Percentiles rank a stretch among this genome's conserved stretches.
phyloP scores from a whole-genome alignment of 371 early-diverging fungal genomes.

The Dinochytrium kinnereticum region DNA sequence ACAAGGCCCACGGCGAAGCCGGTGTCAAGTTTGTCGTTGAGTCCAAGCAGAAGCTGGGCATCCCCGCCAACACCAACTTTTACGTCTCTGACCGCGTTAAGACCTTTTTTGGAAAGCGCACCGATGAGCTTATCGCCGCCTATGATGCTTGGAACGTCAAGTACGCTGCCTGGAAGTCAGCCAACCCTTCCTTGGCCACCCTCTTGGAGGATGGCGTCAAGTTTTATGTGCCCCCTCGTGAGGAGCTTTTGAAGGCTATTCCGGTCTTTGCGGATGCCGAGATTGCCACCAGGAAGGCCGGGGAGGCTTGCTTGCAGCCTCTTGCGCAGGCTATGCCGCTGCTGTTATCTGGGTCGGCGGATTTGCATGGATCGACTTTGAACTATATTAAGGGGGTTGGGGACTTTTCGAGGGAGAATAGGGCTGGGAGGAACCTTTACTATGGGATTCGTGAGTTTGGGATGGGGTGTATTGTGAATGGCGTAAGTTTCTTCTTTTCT shows the following conservation, averaged over 20 bases:
- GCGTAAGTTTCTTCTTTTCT: constrained; percentile 59
- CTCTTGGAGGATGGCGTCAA: constrained; percentile 29
- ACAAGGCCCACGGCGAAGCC: constrained; percentile 79
- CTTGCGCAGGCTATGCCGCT: constrained; percentile 81
- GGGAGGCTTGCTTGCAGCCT: constrained; percentile 82
- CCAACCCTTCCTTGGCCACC: constrained; percentile 24
- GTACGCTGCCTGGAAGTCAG: constrained; percentile 34
- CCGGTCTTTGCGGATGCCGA: constrained; percentile 28
- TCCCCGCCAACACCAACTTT: constrained; percentile 79
- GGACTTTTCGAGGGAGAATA: constrained; percentile 69
- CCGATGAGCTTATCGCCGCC: constrained; percentile 4
- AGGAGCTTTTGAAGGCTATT: constrained; percentile 17
- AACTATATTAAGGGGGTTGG: constrained; percentile 93
- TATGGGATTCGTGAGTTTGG: constrained; percentile 98
- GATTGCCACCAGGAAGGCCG: constrained; percentile 86
- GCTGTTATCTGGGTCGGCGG: constrained; percentile 98
- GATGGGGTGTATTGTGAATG: constrained; percentile 98
- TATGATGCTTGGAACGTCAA: constrained; percentile 28
- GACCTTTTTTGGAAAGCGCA: constrained; percentile 24
- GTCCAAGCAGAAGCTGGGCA: constrained; percentile 64
- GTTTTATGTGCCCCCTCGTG: constrained; percentile 9
- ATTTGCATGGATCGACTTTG: constrained; percentile 97
- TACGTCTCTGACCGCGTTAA: constrained; percentile 62
- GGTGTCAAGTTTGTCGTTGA: constrained; percentile 85
- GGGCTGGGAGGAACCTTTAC: constrained; percentile 84